Conservation (phyloP, 352 stramenopile genomes). For the Globisporangium emineosum region DNA sequence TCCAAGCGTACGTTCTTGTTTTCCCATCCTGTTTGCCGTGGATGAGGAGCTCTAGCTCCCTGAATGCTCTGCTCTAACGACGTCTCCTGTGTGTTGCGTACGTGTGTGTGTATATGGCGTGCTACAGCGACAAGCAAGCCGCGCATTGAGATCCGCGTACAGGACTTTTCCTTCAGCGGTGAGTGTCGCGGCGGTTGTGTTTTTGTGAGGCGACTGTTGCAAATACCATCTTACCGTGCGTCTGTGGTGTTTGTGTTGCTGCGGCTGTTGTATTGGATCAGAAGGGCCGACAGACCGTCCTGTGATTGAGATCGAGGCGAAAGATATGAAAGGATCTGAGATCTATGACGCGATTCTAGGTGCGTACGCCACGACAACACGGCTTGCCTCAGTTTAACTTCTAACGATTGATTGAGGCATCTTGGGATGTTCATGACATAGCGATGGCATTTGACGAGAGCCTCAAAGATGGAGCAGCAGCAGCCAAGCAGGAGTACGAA, state of each 20-base stretch:
- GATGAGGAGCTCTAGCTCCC: background rate
- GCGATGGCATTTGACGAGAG: slow-evolving; percentile 18
- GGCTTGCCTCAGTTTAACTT: background rate
- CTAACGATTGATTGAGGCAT: background rate
- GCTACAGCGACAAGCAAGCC: slow-evolving; percentile 22
- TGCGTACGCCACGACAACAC: background rate
- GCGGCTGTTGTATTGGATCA: slow-evolving; percentile 25
- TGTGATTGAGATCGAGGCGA: slow-evolving; percentile 45
- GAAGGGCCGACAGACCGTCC: slow-evolving; percentile 37
- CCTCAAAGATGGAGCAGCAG: background rate
- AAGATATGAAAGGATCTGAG: slow-evolving; percentile 49
- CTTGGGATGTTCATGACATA: background rate
- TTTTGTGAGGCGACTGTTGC: background rate
- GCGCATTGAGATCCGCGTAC: slow-evolving; percentile 11
- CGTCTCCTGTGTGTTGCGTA: background rate
- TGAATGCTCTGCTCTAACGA: background rate
- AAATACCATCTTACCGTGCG: slow-evolving; percentile 15
- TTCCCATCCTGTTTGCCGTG: too few relatives aligned
- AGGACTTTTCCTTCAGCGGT: slow-evolving; percentile 23
- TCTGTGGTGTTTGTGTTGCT: background rate
- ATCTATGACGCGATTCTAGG: slow-evolving; percentile 50
- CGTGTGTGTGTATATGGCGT: slow-evolving; percentile 6
- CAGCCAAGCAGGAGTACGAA: slow-evolving; percentile 32
- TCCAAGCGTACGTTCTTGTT: slow-evolving; percentile 18
- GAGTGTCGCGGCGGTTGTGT: background rate